Evolutionary conservation across 116 monocot species (phyloP), one percentile per base, ranked within the genome.

Genomic region (Zostera marina): DNA sequence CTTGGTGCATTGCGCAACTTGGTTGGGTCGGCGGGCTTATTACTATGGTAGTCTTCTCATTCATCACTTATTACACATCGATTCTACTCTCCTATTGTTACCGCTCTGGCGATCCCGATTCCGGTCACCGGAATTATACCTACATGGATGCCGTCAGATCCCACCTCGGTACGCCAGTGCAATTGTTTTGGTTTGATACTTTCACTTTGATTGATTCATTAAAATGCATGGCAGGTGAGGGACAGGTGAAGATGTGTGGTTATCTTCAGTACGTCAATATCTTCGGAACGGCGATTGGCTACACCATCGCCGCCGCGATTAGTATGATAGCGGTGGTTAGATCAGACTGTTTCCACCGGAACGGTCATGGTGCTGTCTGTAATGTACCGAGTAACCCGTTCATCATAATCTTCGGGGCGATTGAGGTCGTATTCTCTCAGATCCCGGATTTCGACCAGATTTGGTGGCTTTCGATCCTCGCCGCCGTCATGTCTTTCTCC

Each of bases 401-500:
- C 68, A 86, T 86, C 72, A 47, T 76, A 14, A 55, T 26, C 0
- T 86, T 81, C 39, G 86, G 81, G 2, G 32, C 75, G 3, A 23
- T 73, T 16, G 70, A 86, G 71, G 32, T 79, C 7, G 38, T 86
- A 22, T 60, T 86, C 51, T 81, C 81, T 25, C 86, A 79, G 47
- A 20, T 86, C 19, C 76, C 78, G 1, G 73, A 76, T 53, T 71
- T 86, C 15, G 78, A 86, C 11, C 54, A 81, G 32, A 19, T 86
- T 0, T 78, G 55, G 71, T 81, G 80, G 76, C 66, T 86, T 3
- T 86, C 81, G 54, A 65, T 64, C 5, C 16, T 86, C 1, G 86
- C 86, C n/a, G 75, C 86, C 12, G 39, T 78, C 21, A 86, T 81
- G 86, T 86, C 86, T 22, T 58, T 86, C 3, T 25, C 65, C 13